Evolutionary conservation across 129 eudicot genomes (phyloP), one percentile per base, ranked within the genome.

Genomic region (Helianthus tuberosus): DNA sequence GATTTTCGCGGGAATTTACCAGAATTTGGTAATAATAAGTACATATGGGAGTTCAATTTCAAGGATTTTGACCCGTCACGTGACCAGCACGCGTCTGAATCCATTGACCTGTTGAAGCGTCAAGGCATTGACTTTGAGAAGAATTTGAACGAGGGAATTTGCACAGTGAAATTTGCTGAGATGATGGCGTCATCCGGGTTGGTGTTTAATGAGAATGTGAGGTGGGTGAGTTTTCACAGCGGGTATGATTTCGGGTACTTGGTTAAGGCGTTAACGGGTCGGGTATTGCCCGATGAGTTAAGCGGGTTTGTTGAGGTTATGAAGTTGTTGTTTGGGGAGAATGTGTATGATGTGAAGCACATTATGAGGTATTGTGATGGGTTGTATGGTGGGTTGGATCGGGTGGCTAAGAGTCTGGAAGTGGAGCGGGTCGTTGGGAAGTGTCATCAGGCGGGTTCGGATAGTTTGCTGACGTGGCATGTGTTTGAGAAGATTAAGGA

Each of bases 381-480:
- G 2, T 73, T 92, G 61, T 86, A 87, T 23, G 98, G 98, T 15
- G 96, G 98, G 13, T 71, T 92, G 84, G 87, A 92, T 16, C 84
- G 85, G 74, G 94, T 89, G 43, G 98, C 93, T 1, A 50, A 51
- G 75, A 74, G 83, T 0, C 86, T 91, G 2, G 72, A 49, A 51
- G 65, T 91, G 58, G 79, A 64, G 15, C 73, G 97, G 49, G 77
- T 8, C 16, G 97, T 79, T 1, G 98, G 96, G 6, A 84, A 83
- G 66, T 44, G 85, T 15, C 96, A 92, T 41, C 98, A 92, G 73
- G 94, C 96, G 12, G 98, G 98, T 35, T 92, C 98, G 0, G 97
- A 91, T 69, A 89, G 97, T 63, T 64, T 91, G 80, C 75, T 91
- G 64, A 89, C 97, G n/a, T 89, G 91, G 98, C 94, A 77, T 11